Base-by-base conservation (phyloP, 2,329 filamentous ascomycete genomes). In the Diaporthe australafricana region DNA sequence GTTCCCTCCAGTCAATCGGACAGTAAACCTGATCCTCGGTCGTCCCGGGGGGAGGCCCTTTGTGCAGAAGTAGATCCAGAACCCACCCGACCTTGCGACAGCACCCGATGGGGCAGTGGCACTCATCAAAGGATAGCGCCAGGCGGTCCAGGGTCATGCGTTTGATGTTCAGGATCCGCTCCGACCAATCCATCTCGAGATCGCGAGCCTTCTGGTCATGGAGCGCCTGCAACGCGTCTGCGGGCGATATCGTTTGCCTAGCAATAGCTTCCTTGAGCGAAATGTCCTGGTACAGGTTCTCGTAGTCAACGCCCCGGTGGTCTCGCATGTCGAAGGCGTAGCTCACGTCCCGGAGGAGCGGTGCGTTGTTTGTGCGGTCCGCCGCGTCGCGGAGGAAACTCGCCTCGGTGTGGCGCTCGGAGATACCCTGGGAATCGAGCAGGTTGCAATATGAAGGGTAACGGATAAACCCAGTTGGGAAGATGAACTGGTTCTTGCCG, bases 291-390 rank as follows among this genome's bases (percentile, higher is more conserved):
- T 48, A 50, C 7, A 72, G 47, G 38, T 62, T 67, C 0, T 12
- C 16, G 12, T 42, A n/a, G 60, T 70, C 71, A 5, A n/a, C 17
- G 8, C 17, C n/a, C 16, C n/a, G 27, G 20, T 20, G 2, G 14
- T 72, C 71, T 22, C 71, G 71, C 68, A 72, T 70, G 45, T 72
- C 68, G 27, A 72, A 72, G 12, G 68, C 20, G 27, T 67, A 72
- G 40, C 71, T 72, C 32, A 72, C 71, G 40, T 72, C 68, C 4
- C 68, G 57, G 11, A 65, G 35, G 22, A 72, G 47, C 12, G 5
- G 52, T 14, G 52, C 57, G 30, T 60, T 60, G 45, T 50, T 45
- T 27, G 14, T 52, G 2, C 45, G 42, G 2, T 2, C n/a, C 20
- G 12, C 16, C 5, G 17, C 3, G 8, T 30, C 30, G 5, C 9